Evolutionary conservation across 2,329 filamentous ascomycete genomes (phyloP), one percentile per base, ranked within the genome.

Genomic region (Aspergillus sp.): DNA sequence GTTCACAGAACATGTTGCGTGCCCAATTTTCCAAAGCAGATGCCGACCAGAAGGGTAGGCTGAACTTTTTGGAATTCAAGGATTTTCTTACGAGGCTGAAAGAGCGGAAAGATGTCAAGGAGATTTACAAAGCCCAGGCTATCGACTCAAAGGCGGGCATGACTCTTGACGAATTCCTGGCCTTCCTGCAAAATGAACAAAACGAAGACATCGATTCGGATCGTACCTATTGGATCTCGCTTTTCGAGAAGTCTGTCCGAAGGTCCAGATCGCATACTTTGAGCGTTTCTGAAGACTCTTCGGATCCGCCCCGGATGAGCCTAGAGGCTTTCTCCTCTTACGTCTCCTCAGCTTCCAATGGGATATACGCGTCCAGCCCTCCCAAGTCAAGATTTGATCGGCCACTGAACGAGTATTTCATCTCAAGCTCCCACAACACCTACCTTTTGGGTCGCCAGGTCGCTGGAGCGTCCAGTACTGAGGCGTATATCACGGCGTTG

Each of bases 381-480:
- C 68, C 78, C 8, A 71, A 80, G 29, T 80, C 82, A 46, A 73
- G 73, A 4, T 80, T 96, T 46, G 82, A 94, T 61, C 81, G 86
- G 27, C 93, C 93, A 0, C 73, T 97, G 64, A 95, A 94, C 63
- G 91, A 97, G 63, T 98, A 98, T 68, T 96, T 89, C 73, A 93
- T 98, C 55, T 97, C 91, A 1, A 96, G 90, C 72, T 97, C 93
- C 1, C 93, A 98, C 75, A 98, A 98, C 68, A 98, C 93, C 0
- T 98, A 98, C 61, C 82, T 98, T 1, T 76, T 94, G 4, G 93
- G 93, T 9, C 83, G 90, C 45, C 93, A 98, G 65, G 83, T 97
- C 2, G 85, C 83, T 7, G 91, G 91, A 29, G 80, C 86, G 40
- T 96, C 93, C 2, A 97, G 90, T 61, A 86, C 94, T 2, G 93